These are phyloP conservation scores for Aspergillus neoniger DNA, from an alignment of 2,329 filamentous ascomycete species.

Conservation along the genomic window DNA sequence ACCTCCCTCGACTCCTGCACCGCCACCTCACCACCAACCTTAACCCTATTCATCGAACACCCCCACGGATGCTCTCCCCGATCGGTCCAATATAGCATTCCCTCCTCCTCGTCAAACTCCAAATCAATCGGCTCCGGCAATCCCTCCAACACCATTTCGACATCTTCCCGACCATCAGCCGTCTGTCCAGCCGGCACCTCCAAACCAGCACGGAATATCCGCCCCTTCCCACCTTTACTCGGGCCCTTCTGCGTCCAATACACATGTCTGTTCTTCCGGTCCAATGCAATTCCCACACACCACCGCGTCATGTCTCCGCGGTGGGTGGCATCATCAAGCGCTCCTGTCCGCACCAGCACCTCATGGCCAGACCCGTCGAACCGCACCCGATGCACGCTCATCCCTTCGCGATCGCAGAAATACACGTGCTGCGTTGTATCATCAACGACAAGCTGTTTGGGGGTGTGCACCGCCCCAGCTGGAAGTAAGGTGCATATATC, in stretches of 20 bases:
- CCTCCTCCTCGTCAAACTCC: constrained; percentile 51
- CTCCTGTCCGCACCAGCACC: constrained; percentile 22
- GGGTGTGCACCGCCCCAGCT: constrained; percentile 51
- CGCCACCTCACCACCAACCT: constrained; percentile 24
- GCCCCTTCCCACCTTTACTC: constrained; percentile 53
- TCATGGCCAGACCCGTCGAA: constrained; percentile 33
- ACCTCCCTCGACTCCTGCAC: constrained; percentile 18
- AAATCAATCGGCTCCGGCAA: constrained; percentile 62
- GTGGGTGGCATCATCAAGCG: not conserved
- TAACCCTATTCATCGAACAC: constrained; percentile 53
- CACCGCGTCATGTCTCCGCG: constrained; percentile 35
- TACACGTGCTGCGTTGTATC: constrained; percentile 35
- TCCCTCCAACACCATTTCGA: constrained; percentile 37
- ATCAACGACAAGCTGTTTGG: constrained; percentile 45
- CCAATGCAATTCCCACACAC: constrained; percentile 58
- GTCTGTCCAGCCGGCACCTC: not conserved
- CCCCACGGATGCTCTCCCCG: constrained; percentile 59
- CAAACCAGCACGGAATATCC: constrained; percentile 53
- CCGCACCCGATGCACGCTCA: constrained; percentile 39
- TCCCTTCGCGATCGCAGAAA: constrained; percentile 49
- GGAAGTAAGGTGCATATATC: constrained; percentile 49
- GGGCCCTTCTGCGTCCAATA: constrained; percentile 65
- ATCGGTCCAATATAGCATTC: constrained; percentile 62
- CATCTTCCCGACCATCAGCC: not conserved
- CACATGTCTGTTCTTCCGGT: constrained; percentile 42